Percentiles rank a stretch among this genome's conserved stretches.
Evolutionary conservation across 768 basidiomycete genomes (phyloP).

Genomic region (Neoboletus subvelutipes): DNA sequence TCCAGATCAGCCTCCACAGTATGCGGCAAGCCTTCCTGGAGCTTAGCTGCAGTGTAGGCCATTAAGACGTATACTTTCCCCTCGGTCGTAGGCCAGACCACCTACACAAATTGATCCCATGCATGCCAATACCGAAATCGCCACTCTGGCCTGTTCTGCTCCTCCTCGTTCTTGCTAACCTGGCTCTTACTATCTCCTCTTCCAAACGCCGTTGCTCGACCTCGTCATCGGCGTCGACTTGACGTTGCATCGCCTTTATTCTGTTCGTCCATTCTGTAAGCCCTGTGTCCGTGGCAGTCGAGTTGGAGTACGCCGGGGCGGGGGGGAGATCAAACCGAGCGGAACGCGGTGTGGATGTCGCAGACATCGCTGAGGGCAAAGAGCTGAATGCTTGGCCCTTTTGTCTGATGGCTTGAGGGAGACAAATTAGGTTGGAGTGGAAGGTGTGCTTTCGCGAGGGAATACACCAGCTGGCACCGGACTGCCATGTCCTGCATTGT

Average conservation of each 20-base stretch:
- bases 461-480: no score
- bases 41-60: conserved; percentile 17
- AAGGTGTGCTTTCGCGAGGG: background rate
- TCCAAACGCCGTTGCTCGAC: conserved; percentile 68
- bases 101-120: conserved; percentile 34
- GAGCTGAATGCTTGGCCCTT: background rate
- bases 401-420: background rate
- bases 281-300: conserved; percentile 49
- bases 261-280: conserved; percentile 81
- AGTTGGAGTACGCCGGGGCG: conserved; percentile 22
- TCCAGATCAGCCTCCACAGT: conserved; percentile 13
- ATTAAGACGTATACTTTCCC: background rate
- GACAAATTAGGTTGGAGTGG: background rate
- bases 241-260: conserved; percentile 77
- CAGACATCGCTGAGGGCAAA: conserved; percentile 24
- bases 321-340: conserved; percentile 40
- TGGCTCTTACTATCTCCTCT: conserved; percentile 50
- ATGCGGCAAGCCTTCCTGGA: conserved; percentile 18
- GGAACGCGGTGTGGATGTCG: conserved; percentile 29
- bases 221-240: conserved; percentile 81
- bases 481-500: background rate
- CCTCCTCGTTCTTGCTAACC: conserved; percentile 45
- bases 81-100: conserved; percentile 12
- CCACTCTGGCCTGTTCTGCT: conserved; percentile 35
- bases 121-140: conserved; percentile 40